Conservation (phyloP, 2,329 filamentous ascomycete genomes). For the Talaromyces piceae region DNA sequence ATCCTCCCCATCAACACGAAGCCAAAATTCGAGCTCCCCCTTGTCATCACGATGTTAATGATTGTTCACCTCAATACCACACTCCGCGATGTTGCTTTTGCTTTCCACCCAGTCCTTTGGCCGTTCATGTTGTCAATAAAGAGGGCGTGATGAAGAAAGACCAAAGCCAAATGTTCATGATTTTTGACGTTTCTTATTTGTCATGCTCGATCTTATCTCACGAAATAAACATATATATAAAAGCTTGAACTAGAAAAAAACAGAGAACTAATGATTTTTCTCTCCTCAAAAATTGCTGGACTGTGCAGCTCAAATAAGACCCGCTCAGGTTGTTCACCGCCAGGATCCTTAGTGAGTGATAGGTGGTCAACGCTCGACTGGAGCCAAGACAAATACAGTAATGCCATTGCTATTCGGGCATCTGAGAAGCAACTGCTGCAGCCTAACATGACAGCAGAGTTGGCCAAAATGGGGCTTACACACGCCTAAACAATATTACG, state of each 20-base stretch:
- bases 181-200: neutral
- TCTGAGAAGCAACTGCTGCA: no score
- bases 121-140: neutral
- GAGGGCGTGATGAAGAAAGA: neutral
- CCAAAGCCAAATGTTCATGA: neutral
- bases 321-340: no score
- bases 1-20: neutral
- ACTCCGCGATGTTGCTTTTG: neutral
- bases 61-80: neutral
- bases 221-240: no score
- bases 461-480: no score
- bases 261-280: no score
- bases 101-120: no score
- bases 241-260: neutral
- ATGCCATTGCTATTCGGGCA: neutral
- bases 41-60: neutral
- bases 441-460: no score
- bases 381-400: neutral
- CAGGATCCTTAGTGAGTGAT: neutral
- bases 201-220: no score
- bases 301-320: neutral
- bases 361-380: neutral
- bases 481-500: no score
- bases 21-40: neutral
- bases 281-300: neutral